phyloP scores from a whole-genome alignment of 352 stramenopile species.

The Blastocystis sp. region DNA sequence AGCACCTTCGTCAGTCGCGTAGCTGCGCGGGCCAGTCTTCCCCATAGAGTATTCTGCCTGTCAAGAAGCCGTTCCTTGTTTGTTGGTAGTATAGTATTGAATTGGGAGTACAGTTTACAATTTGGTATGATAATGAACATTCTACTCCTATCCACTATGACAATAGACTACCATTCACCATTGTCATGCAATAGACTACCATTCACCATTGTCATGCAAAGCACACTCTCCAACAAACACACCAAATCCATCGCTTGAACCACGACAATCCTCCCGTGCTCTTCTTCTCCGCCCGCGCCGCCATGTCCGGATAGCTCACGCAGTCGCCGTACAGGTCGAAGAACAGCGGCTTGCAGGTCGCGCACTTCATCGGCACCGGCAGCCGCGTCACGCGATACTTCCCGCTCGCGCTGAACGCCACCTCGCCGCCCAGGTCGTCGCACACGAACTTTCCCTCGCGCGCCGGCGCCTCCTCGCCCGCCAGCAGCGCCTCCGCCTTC shows the following conservation, averaged over 20 bases:
- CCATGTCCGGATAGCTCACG: slow-evolving; percentile 10
- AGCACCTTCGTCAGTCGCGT: slow-evolving; percentile 68
- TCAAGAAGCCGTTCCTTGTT: neutral
- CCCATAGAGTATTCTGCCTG: neutral
- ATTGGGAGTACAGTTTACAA: no score
- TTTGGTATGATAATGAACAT: no score
- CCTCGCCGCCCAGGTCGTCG: neutral
- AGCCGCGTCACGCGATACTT: neutral
- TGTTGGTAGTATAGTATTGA: no score
- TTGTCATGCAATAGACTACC: no score
- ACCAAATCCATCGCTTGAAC: neutral
- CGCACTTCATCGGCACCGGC: neutral
- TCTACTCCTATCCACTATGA: no score
- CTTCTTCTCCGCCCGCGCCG: neutral
- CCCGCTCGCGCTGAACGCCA: neutral
- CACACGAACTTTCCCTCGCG: neutral
- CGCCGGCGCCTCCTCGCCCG: no score
- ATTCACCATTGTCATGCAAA: no score
- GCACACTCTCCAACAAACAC: no score
- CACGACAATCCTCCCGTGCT: neutral
- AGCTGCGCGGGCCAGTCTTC: slow-evolving; percentile 61
- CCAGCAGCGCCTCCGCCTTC: slow-evolving; percentile 3
- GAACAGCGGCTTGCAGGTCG: slow-evolving; percentile 48
- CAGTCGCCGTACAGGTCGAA: slow-evolving; percentile 33
- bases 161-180: no score